Percentiles rank a stretch among this genome's conserved stretches.
These are phyloP conservation scores for Sideroxylon spinosum DNA, from an alignment of 179 eudicot species.

Conservation along the genomic window DNA sequence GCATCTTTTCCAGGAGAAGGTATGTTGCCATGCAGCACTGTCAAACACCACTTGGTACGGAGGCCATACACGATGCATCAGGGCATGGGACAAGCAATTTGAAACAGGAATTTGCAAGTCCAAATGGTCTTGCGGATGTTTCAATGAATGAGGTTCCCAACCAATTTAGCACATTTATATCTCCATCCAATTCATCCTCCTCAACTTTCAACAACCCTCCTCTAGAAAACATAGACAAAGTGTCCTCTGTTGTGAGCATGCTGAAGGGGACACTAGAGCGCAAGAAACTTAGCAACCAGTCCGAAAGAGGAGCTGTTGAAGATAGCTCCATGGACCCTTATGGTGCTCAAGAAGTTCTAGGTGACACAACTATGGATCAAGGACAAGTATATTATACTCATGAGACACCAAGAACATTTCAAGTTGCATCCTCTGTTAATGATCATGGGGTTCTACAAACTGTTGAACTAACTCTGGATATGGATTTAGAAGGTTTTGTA, in stretches of 20 bases:
- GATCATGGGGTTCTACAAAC: constrained; percentile 28
- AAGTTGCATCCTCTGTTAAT: constrained; percentile 16
- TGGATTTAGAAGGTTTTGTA: constrained; percentile 28
- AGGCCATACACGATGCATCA: constrained; percentile 26
- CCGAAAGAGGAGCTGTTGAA: constrained; percentile 23
- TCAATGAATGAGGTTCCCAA: constrained; percentile 27
- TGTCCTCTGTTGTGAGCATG: constrained; percentile 54
- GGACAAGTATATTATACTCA: constrained; percentile 26
- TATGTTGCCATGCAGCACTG: constrained; percentile 45
- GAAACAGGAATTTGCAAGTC: constrained; percentile 27
- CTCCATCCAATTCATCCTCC: constrained; percentile 40
- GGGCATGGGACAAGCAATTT: constrained; percentile 24
- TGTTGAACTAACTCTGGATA: constrained; percentile 26
- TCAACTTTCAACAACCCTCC: constrained; percentile 31
- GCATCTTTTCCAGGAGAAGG: constrained; percentile 38
- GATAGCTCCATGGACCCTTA: constrained; percentile 28
- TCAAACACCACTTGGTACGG: constrained; percentile 34
- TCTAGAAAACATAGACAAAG: constrained; percentile 26
- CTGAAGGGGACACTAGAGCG: constrained; percentile 52
- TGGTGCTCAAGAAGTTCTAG: constrained; percentile 22
- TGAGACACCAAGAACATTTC: constrained; percentile 24
- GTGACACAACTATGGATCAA: constrained; percentile 22
- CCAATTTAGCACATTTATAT: constrained; percentile 33
- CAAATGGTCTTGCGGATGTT: constrained; percentile 21
- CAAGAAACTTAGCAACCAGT: constrained; percentile 32